Evolutionary conservation across 2,329 filamentous ascomycete genomes (phyloP).

Genomic region (Hypoxylon sp.): DNA sequence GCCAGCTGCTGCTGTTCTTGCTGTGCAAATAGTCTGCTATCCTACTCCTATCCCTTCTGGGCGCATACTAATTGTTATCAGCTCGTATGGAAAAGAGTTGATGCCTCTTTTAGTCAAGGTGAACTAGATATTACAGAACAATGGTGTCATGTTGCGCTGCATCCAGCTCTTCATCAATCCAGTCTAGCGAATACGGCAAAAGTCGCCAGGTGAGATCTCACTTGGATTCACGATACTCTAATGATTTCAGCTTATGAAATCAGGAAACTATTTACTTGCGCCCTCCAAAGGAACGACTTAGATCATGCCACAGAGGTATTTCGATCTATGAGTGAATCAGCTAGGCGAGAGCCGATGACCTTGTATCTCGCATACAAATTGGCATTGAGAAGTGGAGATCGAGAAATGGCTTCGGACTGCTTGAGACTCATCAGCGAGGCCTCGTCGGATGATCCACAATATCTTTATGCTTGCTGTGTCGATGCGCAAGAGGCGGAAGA

Average conservation of each 20-base stretch:
- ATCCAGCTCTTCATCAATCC: conserved; percentile 75
- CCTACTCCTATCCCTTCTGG: background rate
- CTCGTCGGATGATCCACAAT: conserved; percentile 68
- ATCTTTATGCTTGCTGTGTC: conserved; percentile 84
- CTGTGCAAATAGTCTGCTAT: conserved; percentile 74
- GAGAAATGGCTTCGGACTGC: conserved; percentile 72
- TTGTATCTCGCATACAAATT: conserved; percentile 83
- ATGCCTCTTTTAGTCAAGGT: conserved; percentile 67
- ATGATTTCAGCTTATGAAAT: conserved; percentile 42
- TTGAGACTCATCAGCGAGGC: conserved; percentile 72
- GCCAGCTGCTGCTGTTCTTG: conserved; percentile 72
- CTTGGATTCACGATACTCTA: background rate
- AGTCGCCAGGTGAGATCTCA: conserved; percentile 69
- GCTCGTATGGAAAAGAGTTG: conserved; percentile 87
- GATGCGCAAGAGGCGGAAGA: conserved; percentile 79
- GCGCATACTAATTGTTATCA: conserved; percentile 55
- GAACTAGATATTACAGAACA: conserved; percentile 69
- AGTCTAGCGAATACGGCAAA: conserved; percentile 77
- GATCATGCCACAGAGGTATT: conserved; percentile 69
- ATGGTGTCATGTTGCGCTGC: conserved; percentile 81
- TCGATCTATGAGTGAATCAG: conserved; percentile 69
- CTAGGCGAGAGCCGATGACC: conserved; percentile 74
- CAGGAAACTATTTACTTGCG: conserved; percentile 82
- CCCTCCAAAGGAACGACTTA: conserved; percentile 71
- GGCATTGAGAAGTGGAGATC: conserved; percentile 72